phyloP scores from a whole-genome alignment of 176 grass and related monocot genomes.

The Oryza glaberrima region DNA sequence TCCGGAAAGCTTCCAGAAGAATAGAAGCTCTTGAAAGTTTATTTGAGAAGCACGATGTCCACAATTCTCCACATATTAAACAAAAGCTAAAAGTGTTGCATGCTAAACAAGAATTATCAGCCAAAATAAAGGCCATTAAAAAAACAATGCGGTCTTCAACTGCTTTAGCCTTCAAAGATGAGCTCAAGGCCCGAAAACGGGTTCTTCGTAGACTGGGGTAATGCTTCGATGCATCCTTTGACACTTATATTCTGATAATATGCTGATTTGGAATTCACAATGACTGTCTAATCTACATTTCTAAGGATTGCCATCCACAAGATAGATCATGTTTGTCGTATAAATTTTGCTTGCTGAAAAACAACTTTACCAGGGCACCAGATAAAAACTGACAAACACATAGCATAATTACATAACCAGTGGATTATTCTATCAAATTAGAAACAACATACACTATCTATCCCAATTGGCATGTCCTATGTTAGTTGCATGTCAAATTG shows the following conservation, averaged over 20 bases:
- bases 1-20: constrained; percentile 71
- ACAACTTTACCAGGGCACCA: constrained; percentile 1
- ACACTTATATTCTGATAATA: not conserved
- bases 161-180: constrained; percentile 94
- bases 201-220: constrained; percentile 93
- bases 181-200: constrained; percentile 85
- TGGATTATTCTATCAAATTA: constrained; percentile 17
- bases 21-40: constrained; percentile 90
- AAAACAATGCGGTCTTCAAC: constrained; percentile 74
- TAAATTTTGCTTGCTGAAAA: not conserved
- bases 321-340: constrained; percentile 11
- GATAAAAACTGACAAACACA: not conserved
- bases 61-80: constrained; percentile 71
- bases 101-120: constrained; percentile 80
- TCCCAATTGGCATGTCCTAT: not conserved
- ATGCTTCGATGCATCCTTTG: constrained; percentile 34
- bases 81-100: constrained; percentile 89
- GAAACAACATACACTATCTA: not conserved
- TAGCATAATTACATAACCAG: not conserved
- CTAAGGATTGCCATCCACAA: not conserved
- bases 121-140: constrained; percentile 88
- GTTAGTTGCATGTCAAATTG: constrained; percentile 10
- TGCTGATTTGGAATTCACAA: not conserved
- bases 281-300: constrained; percentile 6
- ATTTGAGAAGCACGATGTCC: constrained; percentile 85